Evolutionary conservation across 148 eudicot genomes (phyloP).

Genomic region (Camellia lanceoleosa): DNA sequence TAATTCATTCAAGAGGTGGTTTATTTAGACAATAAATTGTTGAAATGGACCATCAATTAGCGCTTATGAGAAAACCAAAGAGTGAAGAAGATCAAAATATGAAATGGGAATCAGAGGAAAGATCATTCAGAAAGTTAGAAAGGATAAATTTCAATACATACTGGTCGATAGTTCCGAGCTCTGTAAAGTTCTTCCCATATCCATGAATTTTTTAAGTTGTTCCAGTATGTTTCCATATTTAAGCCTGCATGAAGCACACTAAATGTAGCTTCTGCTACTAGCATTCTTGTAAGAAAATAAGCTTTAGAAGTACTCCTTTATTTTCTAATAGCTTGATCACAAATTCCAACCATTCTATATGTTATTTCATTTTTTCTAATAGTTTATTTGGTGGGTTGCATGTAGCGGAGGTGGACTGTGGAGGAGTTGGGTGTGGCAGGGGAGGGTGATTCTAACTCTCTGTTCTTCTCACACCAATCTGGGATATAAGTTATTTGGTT

Average conservation of each 20-base stretch:
- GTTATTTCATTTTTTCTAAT: too few relatives aligned
- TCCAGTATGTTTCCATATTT: constrained; percentile 72
- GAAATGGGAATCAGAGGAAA: background rate
- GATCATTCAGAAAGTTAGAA: constrained; percentile 1
- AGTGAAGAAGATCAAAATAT: background rate
- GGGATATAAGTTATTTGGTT: too few relatives aligned
- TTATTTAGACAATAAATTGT: background rate
- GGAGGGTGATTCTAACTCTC: too few relatives aligned
- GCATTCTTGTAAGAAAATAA: constrained; percentile 56
- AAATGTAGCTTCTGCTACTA: constrained; percentile 90
- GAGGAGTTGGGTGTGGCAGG: too few relatives aligned
- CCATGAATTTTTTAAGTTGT: constrained; percentile 75
- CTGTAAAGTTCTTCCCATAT: constrained; percentile 83
- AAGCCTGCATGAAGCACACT: constrained; percentile 55
- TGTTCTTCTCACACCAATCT: too few relatives aligned
- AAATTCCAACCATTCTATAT: too few relatives aligned
- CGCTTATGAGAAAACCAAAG: background rate
- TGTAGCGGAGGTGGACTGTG: too few relatives aligned
- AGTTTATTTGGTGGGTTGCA: too few relatives aligned
- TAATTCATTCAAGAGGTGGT: background rate
- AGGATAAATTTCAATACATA: constrained; percentile 30
- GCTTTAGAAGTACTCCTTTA: background rate
- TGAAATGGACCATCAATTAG: background rate
- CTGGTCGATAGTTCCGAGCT: constrained; percentile 90
- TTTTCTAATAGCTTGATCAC: too few relatives aligned